A percentile compares a stretch with the other conserved stretches of the same genome.
These are phyloP conservation scores for Mastigamoeba balamuthi DNA, from an alignment of 78 protist genomes.

Conservation along the genomic window DNA sequence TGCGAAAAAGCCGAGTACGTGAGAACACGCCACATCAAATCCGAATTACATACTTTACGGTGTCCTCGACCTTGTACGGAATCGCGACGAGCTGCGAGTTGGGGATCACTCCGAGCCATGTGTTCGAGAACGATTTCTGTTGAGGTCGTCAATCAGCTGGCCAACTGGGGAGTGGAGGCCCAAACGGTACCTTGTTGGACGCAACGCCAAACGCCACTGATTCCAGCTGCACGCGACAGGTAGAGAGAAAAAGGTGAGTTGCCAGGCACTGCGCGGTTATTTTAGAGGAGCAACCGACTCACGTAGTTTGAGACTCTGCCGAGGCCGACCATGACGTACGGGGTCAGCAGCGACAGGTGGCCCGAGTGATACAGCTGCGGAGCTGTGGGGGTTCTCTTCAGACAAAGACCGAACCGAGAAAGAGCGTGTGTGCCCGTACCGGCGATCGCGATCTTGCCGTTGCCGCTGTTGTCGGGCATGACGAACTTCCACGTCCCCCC, in stretches of 20 bases:
- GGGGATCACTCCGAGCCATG: constrained; percentile 51
- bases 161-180: too few relatives aligned
- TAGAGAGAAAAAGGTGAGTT: neutral
- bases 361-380: constrained; percentile 33
- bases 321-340: constrained; percentile 43
- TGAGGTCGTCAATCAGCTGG: too few relatives aligned
- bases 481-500: constrained; percentile 45
- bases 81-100: constrained; percentile 50
- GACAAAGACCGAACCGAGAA: neutral
- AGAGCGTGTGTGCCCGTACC: neutral
- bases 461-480: constrained; percentile 26
- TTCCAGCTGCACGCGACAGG: too few relatives aligned
- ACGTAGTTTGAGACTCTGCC: constrained; percentile 47
- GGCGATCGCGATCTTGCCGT: neutral
- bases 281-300: neutral
- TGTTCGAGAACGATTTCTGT: constrained; percentile 27
- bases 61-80: constrained; percentile 19
- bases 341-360: constrained; percentile 34
- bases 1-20: neutral
- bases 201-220: too few relatives aligned
- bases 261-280: neutral
- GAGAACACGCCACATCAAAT: neutral
- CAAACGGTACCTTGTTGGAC: too few relatives aligned
- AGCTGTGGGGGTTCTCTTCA: constrained; percentile 25
- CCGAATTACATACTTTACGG: neutral